Evolutionary conservation across 352 stramenopile species (phyloP).

Genomic region (Pythium insidiosum): DNA sequence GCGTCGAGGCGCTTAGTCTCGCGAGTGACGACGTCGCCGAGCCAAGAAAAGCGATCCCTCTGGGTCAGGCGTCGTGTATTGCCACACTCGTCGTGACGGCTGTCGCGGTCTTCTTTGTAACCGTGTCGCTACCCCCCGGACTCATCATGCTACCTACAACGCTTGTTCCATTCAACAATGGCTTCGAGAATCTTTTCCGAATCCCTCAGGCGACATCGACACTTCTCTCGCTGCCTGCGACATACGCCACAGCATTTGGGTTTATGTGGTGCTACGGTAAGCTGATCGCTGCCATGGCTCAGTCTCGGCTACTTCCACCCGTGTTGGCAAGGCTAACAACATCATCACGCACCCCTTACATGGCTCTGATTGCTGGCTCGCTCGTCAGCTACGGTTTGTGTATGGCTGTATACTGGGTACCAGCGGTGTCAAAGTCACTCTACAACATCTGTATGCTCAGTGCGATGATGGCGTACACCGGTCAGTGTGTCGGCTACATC

Average conservation of each 20-base stretch:
- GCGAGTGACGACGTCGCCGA: constrained; percentile 12
- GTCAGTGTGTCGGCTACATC: constrained; percentile 24
- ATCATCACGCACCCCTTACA: background rate
- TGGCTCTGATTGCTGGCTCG: constrained; percentile 1
- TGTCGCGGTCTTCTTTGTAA: background rate
- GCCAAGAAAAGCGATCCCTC: constrained; percentile 13
- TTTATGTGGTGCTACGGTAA: constrained; percentile 24
- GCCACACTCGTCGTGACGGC: constrained; percentile 3
- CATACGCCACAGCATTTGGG: constrained; percentile 22
- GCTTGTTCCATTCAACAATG: background rate
- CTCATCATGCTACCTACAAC: background rate
- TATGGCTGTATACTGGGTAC: constrained; percentile 12
- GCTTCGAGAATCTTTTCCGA: background rate
- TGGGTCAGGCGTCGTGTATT: constrained; percentile 10
- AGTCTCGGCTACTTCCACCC: constrained; percentile 12
- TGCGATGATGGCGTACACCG: constrained; percentile 15
- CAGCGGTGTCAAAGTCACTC: background rate
- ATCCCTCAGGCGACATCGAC: constrained; percentile 2
- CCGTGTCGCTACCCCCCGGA: constrained; percentile 2
- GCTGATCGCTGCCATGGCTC: constrained; percentile 19
- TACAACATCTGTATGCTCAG: constrained; percentile 14
- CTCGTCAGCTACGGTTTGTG: constrained; percentile 13
- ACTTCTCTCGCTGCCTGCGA: constrained; percentile 19
- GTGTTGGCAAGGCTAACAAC: background rate
- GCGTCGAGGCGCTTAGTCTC: constrained; percentile 19